Evolutionary conservation across 768 basidiomycete species (phyloP).

Genomic region (Phylloporus sp.): DNA sequence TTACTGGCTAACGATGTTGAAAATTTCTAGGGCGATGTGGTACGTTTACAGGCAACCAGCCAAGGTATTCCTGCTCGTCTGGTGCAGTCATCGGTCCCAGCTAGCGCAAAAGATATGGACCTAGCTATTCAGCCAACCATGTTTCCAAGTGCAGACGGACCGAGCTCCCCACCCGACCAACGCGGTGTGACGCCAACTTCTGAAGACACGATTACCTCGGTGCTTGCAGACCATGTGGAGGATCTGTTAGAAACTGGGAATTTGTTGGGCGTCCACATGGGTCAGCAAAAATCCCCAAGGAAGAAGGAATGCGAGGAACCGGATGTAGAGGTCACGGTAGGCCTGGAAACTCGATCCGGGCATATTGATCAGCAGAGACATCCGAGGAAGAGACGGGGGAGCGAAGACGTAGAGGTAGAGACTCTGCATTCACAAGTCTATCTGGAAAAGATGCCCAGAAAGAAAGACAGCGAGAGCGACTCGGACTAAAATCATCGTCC

Average conservation of each 20-base stretch:
- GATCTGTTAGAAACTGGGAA: background rate
- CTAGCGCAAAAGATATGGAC: background rate
- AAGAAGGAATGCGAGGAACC: background rate
- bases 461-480: background rate
- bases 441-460: conserved; percentile 4
- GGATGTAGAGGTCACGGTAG: background rate
- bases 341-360: background rate
- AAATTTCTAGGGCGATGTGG: background rate
- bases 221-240: background rate
- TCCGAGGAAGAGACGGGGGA: background rate
- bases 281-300: background rate
- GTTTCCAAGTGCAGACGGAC: background rate
- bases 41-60: background rate
- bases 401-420: background rate
- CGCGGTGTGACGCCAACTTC: background rate
- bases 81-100: too few species aligned
- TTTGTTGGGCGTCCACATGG: background rate
- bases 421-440: background rate
- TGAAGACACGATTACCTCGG: background rate
- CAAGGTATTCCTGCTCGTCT: too few species aligned
- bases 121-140: background rate
- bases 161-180: background rate
- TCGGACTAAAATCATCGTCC: background rate
- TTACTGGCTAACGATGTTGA: background rate
- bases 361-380: background rate